A percentile compares a stretch with the other conserved stretches of the same genome.
Evolutionary conservation across 306 rosid species (phyloP).

Genomic region (Vicia faba): DNA sequence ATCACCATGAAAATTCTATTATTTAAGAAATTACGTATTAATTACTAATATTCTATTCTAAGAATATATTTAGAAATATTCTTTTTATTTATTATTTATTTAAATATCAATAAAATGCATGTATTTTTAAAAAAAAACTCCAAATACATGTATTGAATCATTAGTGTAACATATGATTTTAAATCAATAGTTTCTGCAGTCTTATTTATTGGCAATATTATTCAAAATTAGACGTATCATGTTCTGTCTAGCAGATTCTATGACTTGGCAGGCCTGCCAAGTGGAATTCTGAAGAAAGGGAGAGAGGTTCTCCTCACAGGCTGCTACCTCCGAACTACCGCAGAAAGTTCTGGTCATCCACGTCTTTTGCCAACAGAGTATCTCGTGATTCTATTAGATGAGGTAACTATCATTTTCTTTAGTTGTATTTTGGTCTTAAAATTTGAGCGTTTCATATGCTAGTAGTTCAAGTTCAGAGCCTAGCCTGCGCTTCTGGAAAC

Average conservation of each 20-base stretch:
- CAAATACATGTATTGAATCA: too few species aligned
- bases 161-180: slow-evolving; percentile 10
- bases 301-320: slow-evolving; percentile 91
- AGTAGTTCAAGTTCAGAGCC: slow-evolving; percentile 16
- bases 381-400: slow-evolving; percentile 77
- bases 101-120: too few species aligned
- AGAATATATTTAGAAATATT: too few species aligned
- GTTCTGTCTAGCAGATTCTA: slow-evolving; percentile 63
- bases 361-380: slow-evolving; percentile 94
- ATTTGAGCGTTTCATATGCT: slow-evolving; percentile 26
- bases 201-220: slow-evolving; percentile 30
- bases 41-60: too few species aligned
- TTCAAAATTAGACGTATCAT: slow-evolving; percentile 20
- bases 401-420: slow-evolving; percentile 50
- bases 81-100: too few species aligned
- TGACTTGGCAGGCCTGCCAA: slow-evolving; percentile 55
- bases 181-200: slow-evolving; percentile 8
- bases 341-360: slow-evolving; percentile 63
- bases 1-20: too few species aligned
- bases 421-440: slow-evolving; percentile 1
- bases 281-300: slow-evolving; percentile 82
- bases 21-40: too few species aligned
- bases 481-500: slow-evolving; percentile 20
- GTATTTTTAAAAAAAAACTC: too few species aligned
- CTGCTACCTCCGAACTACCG: slow-evolving; percentile 81